These are phyloP conservation scores for Neopestalotiopsis sp. DNA, from an alignment of 2,329 filamentous ascomycete genomes.

Conservation along the genomic window DNA sequence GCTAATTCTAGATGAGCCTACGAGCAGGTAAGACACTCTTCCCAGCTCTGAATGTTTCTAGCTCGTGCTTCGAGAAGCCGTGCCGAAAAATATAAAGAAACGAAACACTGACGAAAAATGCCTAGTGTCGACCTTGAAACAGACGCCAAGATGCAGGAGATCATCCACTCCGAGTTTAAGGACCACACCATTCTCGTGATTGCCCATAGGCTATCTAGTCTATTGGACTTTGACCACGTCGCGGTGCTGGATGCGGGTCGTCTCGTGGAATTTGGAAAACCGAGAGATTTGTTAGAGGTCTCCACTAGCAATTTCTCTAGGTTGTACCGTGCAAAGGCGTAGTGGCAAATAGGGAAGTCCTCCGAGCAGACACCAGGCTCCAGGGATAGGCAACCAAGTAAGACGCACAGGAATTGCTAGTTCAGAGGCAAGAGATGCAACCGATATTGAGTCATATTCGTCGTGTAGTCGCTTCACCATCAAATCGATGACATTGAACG, in stretches of 20 bases:
- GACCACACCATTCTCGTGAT: slow-evolving; percentile 40
- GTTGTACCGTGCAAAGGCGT: slow-evolving; percentile 4
- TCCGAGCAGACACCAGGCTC: no score
- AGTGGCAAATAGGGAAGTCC: no score
- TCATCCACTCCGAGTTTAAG: slow-evolving; percentile 26
- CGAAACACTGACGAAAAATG: neutral
- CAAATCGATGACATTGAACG: no score
- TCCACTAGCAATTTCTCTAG: slow-evolving; percentile 13
- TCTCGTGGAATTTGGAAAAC: slow-evolving; percentile 35
- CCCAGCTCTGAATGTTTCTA: neutral
- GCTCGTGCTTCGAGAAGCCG: no score
- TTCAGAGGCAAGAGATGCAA: no score
- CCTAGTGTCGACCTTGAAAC: slow-evolving; percentile 20
- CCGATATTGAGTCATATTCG: no score
- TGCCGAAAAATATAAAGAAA: neutral
- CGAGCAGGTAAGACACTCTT: slow-evolving; percentile 20
- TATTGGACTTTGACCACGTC: slow-evolving; percentile 40
- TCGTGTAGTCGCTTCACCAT: no score
- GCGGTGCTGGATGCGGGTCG: slow-evolving; percentile 35
- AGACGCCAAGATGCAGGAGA: slow-evolving; percentile 19
- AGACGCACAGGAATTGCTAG: no score
- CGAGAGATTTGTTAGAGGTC: slow-evolving; percentile 19
- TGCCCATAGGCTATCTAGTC: slow-evolving; percentile 37
- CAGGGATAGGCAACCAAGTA: no score
- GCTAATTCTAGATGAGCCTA: slow-evolving; percentile 65